Percentiles rank a stretch among this genome's conserved stretches.
These are phyloP conservation scores for Fragaria iinumae DNA, from an alignment of 306 rosid genomes.

Conservation along the genomic window DNA sequence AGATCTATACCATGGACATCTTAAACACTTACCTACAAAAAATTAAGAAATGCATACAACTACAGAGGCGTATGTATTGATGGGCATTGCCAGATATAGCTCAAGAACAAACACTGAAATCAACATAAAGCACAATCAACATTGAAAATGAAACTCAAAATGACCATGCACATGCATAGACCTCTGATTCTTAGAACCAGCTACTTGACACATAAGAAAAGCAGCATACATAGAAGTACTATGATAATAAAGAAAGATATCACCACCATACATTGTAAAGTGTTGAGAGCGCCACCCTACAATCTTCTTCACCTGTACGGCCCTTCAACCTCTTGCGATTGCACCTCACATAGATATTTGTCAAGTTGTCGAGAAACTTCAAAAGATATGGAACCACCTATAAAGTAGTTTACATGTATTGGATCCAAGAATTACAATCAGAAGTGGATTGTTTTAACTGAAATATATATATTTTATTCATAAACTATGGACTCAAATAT, in stretches of 20 bases:
- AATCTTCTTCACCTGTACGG: constrained; percentile 93
- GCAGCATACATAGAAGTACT: neutral
- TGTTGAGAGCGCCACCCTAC: constrained; percentile 87
- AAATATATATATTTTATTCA: neutral
- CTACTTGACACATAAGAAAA: neutral
- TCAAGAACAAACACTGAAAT: neutral
- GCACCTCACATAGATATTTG: constrained; percentile 91
- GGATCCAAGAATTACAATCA: constrained; percentile 7
- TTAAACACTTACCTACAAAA: neutral
- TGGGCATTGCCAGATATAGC: neutral
- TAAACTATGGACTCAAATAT: neutral
- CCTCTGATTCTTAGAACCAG: neutral
- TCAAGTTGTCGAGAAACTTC: constrained; percentile 91
- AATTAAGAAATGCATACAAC: neutral
- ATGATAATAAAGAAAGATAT: constrained; percentile 1
- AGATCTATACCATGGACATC: neutral
- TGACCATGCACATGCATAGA: constrained; percentile 1
- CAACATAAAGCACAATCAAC: neutral
- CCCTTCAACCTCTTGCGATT: constrained; percentile 99
- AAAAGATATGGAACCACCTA: constrained; percentile 96
- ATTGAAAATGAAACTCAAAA: neutral
- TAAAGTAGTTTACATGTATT: constrained; percentile 19
- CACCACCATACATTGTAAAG: constrained; percentile 64
- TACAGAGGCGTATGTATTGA: neutral
- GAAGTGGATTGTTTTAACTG: neutral